Evolutionary conservation across 805 yeast species (phyloP).

Genomic region (Saccharomycopsis sp.): DNA sequence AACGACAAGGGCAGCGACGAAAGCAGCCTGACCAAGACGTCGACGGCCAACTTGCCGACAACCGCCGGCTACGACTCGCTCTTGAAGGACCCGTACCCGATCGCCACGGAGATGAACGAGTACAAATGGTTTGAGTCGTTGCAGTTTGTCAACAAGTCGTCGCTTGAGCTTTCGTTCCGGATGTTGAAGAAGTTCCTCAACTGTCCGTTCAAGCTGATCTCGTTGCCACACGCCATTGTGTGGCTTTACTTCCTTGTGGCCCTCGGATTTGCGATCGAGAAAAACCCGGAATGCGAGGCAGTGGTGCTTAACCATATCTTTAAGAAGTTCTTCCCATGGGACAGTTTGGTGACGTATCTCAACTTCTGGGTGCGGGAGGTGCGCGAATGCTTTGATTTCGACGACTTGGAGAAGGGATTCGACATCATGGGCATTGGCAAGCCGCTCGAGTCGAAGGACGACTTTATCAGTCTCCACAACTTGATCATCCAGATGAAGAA

Average conservation of each 20-base stretch:
- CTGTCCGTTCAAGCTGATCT: slow-evolving; percentile 61
- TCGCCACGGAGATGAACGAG: slow-evolving; percentile 28
- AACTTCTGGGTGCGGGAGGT: slow-evolving; percentile 34
- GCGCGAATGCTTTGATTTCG: slow-evolving; percentile 22
- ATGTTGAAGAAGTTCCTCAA: slow-evolving; percentile 58
- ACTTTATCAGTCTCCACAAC: slow-evolving; percentile 17
- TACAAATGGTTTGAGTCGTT: slow-evolving; percentile 53
- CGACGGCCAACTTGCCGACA: neutral
- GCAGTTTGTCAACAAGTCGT: slow-evolving; percentile 52
- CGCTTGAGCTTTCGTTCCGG: slow-evolving; percentile 60
- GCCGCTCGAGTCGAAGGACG: slow-evolving; percentile 3
- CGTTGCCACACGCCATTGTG: slow-evolving; percentile 67
- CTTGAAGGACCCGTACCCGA: slow-evolving; percentile 19
- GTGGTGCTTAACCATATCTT: slow-evolving; percentile 44
- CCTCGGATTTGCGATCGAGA: slow-evolving; percentile 47
- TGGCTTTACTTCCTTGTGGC: slow-evolving; percentile 71
- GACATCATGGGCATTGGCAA: slow-evolving; percentile 11
- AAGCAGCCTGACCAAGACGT: neutral
- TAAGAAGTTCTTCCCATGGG: slow-evolving; percentile 62
- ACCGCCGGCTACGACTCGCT: slow-evolving; percentile 14
- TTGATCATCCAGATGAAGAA: slow-evolving; percentile 23
- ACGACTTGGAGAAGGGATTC: slow-evolving; percentile 17
- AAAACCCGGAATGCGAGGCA: slow-evolving; percentile 38
- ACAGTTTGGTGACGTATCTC: slow-evolving; percentile 53
- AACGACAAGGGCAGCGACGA: neutral